Evolutionary conservation across 352 stramenopile species (phyloP).

Genomic region (Phytophthora citricola): DNA sequence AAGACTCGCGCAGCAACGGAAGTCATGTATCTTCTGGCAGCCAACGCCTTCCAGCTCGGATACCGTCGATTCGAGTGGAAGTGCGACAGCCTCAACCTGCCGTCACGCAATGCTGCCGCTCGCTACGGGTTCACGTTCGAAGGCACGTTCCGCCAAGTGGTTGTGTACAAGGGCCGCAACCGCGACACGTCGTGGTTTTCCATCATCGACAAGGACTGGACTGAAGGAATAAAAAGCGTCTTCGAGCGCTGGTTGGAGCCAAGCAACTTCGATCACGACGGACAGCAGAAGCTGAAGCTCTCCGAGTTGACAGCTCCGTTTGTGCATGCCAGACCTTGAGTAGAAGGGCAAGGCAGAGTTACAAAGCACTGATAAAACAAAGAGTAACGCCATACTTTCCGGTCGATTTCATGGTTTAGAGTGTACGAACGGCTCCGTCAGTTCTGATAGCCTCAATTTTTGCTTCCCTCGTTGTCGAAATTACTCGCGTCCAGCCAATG

Average conservation of each 20-base stretch:
- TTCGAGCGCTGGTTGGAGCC: constrained; percentile 26
- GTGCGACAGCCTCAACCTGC: constrained; percentile 26
- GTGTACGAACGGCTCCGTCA: constrained; percentile 24
- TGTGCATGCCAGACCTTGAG: constrained; percentile 11
- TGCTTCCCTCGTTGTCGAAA: constrained; percentile 24
- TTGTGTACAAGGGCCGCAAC: constrained; percentile 31
- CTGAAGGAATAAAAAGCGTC: constrained; percentile 8
- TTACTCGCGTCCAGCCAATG: constrained; percentile 19
- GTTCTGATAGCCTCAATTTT: constrained; percentile 26
- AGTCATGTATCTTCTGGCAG: constrained; percentile 20
- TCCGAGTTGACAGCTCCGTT: constrained; percentile 29
- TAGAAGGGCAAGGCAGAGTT: neutral
- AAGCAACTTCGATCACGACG: constrained; percentile 22
- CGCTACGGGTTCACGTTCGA: constrained; percentile 31
- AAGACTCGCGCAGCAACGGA: constrained; percentile 25
- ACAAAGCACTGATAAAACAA: too few species aligned
- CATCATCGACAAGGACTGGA: constrained; percentile 29
- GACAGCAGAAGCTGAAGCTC: constrained; percentile 26
- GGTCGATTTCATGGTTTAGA: neutral
- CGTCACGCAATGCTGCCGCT: constrained; percentile 15
- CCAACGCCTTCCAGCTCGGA: constrained; percentile 28
- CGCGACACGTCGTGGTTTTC: constrained; percentile 35
- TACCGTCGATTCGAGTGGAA: constrained; percentile 36
- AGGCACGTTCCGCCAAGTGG: constrained; percentile 26
- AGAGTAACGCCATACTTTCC: too few species aligned